Evolutionary conservation across 139 green algal genomes (phyloP).

Genomic region (Trebouxia sp.): DNA sequence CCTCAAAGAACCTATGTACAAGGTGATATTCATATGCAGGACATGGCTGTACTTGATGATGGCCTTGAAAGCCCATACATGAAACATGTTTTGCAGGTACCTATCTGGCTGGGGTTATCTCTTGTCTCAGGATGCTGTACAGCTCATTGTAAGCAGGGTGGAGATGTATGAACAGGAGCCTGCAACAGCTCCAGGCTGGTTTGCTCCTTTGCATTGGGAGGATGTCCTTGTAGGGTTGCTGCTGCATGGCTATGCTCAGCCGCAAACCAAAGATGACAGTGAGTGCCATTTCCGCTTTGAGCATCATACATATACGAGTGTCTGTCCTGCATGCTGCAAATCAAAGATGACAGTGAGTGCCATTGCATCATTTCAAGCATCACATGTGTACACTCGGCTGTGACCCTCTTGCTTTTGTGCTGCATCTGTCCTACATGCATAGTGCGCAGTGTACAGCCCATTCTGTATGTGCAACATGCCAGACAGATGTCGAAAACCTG

Average conservation of each 20-base stretch:
- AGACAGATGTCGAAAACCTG: background rate
- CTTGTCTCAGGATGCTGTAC: constrained; percentile 56
- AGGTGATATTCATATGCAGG: too few species aligned
- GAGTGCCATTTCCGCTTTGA: background rate
- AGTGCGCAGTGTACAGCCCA: background rate
- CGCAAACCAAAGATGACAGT: background rate
- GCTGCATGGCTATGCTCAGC: constrained; percentile 34
- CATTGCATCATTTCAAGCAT: too few species aligned
- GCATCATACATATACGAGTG: background rate
- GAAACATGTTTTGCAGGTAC: constrained; percentile 12
- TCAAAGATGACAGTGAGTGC: background rate
- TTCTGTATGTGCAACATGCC: background rate
- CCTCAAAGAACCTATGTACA: too few species aligned
- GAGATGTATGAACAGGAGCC: constrained; percentile 34
- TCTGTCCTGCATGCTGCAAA: background rate
- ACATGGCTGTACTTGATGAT: too few species aligned
- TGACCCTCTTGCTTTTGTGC: background rate
- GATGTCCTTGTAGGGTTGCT: constrained; percentile 65
- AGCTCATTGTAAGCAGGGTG: constrained; percentile 38
- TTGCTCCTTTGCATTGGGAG: constrained; percentile 59
- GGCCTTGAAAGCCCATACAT: too few species aligned
- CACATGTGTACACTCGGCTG: background rate
- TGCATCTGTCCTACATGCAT: background rate
- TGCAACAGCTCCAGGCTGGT: constrained; percentile 45
- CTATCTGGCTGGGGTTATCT: constrained; percentile 58